phyloP scores from a whole-genome alignment of 2,329 filamentous ascomycete genomes.

The Spiromastix sp. region DNA sequence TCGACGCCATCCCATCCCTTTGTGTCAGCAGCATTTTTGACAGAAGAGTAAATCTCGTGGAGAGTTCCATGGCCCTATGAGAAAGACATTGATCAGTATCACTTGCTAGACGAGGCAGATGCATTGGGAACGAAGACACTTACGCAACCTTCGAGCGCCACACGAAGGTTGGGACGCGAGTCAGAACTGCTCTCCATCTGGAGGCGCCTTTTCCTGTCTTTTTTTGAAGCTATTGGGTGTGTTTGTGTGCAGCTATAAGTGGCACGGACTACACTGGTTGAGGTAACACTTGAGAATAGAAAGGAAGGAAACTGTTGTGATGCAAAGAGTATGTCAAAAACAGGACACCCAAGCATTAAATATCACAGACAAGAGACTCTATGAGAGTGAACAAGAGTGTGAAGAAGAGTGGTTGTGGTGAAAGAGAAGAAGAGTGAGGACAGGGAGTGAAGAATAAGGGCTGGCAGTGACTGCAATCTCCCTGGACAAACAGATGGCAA shows the following conservation, averaged over 20 bases:
- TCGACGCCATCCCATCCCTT: conserved; percentile 77
- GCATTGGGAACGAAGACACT: conserved; percentile 23
- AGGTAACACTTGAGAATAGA: neutral
- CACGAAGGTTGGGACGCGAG: conserved; percentile 40
- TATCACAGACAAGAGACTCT: neutral
- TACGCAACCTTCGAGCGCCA: conserved; percentile 83
- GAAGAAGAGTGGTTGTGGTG: neutral
- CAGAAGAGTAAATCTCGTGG: conserved; percentile 78
- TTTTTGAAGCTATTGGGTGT: no score
- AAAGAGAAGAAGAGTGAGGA: no score
- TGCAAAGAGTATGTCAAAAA: neutral
- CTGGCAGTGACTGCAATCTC: no score
- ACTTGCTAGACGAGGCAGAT: conserved; percentile 6
- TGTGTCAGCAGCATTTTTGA: conserved; percentile 55
- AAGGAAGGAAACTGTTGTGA: neutral
- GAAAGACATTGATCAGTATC: conserved; percentile 5
- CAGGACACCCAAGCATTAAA: neutral
- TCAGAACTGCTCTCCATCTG: conserved; percentile 4
- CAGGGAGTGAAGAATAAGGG: no score
- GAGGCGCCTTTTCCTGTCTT: neutral
- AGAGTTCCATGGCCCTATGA: conserved; percentile 78
- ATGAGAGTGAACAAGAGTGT: neutral
- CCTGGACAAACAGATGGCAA: no score
- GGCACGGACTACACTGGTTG: neutral
- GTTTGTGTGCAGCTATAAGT: neutral